Evolutionary conservation across 805 yeast species (phyloP).

Genomic region (Nakazawaea anatomiae): DNA sequence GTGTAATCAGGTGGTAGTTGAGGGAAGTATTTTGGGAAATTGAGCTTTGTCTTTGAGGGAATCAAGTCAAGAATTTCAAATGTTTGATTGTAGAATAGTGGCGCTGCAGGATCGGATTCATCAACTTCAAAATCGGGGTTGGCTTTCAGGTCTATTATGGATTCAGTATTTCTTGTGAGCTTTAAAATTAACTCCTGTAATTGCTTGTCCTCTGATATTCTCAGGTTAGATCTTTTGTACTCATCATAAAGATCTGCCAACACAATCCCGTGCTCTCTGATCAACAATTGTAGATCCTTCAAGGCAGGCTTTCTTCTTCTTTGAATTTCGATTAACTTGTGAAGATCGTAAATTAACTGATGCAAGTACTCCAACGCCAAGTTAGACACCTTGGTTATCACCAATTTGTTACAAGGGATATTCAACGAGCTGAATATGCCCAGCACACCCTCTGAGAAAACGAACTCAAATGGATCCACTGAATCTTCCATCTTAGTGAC

Average conservation of each 20-base stretch:
- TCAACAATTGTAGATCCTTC: slow-evolving; percentile 41
- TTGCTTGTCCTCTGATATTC: slow-evolving; percentile 11
- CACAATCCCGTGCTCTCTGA: slow-evolving; percentile 35
- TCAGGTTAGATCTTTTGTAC: slow-evolving; percentile 18
- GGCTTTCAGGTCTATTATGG: slow-evolving; percentile 11
- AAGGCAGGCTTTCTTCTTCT: slow-evolving; percentile 51
- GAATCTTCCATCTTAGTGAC: neutral
- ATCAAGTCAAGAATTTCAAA: slow-evolving; percentile 49
- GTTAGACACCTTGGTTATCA: slow-evolving; percentile 31
- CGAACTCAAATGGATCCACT: slow-evolving; percentile 2
- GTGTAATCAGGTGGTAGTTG: slow-evolving; percentile 93
- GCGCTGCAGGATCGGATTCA: slow-evolving; percentile 33
- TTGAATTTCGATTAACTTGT: slow-evolving; percentile 50
- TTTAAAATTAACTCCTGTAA: slow-evolving; percentile 5
- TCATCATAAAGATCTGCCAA: slow-evolving; percentile 35
- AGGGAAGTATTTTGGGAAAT: slow-evolving; percentile 62
- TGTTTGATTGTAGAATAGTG: slow-evolving; percentile 47
- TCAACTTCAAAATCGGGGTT: slow-evolving; percentile 12
- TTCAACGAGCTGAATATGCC: slow-evolving; percentile 28
- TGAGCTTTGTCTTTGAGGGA: slow-evolving; percentile 38
- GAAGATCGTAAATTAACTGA: slow-evolving; percentile 34
- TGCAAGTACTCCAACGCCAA: slow-evolving; percentile 30
- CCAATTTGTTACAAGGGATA: slow-evolving; percentile 24
- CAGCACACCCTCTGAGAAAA: slow-evolving; percentile 23
- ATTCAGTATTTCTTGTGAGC: slow-evolving; percentile 12